phyloP scores from a whole-genome alignment of 2,329 filamentous ascomycete species.

The Aspergillus tamarii region DNA sequence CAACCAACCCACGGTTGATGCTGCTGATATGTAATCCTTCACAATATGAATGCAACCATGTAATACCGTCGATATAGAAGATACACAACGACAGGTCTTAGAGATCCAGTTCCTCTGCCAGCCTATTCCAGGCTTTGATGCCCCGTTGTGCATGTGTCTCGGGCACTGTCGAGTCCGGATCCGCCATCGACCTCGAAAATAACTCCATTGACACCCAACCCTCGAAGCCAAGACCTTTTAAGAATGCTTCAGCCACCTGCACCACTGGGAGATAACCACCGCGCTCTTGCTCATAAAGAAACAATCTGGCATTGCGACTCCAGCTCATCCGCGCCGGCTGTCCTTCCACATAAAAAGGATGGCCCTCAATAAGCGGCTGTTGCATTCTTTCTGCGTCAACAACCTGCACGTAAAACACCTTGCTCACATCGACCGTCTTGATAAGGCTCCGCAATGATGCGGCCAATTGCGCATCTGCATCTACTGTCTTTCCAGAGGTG shows the following conservation, averaged over 20 bases:
- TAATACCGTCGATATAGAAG: background rate
- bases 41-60: background rate
- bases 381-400: slow-evolving; percentile 69
- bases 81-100: fast-evolving
- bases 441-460: slow-evolving; percentile 60
- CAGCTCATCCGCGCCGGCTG: slow-evolving; percentile 72
- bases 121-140: background rate
- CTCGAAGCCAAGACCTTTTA: slow-evolving; percentile 64
- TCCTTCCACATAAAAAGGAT: slow-evolving; percentile 59
- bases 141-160: slow-evolving; percentile 56
- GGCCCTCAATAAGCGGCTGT: slow-evolving; percentile 57
- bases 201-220: slow-evolving; percentile 73
- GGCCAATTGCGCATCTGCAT: slow-evolving; percentile 58
- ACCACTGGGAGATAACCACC: slow-evolving; percentile 69
- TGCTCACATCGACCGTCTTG: slow-evolving; percentile 59
- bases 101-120: background rate
- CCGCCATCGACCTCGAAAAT: slow-evolving; percentile 63
- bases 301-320: slow-evolving; percentile 72
- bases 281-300: slow-evolving; percentile 61
- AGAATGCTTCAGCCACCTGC: slow-evolving; percentile 62
- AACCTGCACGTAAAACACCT: slow-evolving; percentile 74
- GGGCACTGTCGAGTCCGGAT: slow-evolving; percentile 55
- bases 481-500: slow-evolving; percentile 51
- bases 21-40: background rate
- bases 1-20: background rate